Evolutionary conservation across 805 yeast genomes (phyloP), one percentile per base, ranked within the genome.

Genomic region (Cyberlindnera lachancei): DNA sequence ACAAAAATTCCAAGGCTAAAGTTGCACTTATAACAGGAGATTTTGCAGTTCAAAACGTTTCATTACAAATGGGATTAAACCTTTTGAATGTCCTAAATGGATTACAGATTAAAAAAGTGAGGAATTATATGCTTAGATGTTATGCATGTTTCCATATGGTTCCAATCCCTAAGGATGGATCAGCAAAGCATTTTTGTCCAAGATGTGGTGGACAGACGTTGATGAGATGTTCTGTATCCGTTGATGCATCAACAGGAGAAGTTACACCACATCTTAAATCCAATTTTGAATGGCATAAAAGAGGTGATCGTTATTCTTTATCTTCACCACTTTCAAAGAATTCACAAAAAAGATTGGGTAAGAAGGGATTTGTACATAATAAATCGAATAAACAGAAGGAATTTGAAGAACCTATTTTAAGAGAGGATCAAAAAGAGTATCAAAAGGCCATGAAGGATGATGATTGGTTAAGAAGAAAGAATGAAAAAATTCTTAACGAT

Each of bases 391-490:
- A 52, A 36, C 71, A 75, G 36, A 72, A 70, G 35, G 73, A 68
- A 40, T 59, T 49, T 17, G 48, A 50, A 6, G 68, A 69, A 27
- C 73, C 77, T 4, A 68, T 82, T 29, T 67, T 87, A 35, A 74
- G 94, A 47, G 97, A 84, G 56, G 99, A 92, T 59, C 96, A 92
- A 63, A 84, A 82, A 50, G 98, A 92, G 58, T 92, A 92, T 56
- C 74, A 75, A 43, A 78, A 81, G 55, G 95, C 95, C 2, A 54
- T 90, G 38, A 87, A 87, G 54, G 79, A 84, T 48, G 94, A 88
- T 34, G 78, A 79, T 27, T 86, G 96, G 94, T 80, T 78, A 46
- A 73, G 83, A 50, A 70, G 83, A 48, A 82, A 84, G 48, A 85
- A 84, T 48, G 96, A 88, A 50, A 88, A 88, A 55, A 65, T 82